Conservation (phyloP, 345 rosid species). For the Citrus cavaleriei region DNA sequence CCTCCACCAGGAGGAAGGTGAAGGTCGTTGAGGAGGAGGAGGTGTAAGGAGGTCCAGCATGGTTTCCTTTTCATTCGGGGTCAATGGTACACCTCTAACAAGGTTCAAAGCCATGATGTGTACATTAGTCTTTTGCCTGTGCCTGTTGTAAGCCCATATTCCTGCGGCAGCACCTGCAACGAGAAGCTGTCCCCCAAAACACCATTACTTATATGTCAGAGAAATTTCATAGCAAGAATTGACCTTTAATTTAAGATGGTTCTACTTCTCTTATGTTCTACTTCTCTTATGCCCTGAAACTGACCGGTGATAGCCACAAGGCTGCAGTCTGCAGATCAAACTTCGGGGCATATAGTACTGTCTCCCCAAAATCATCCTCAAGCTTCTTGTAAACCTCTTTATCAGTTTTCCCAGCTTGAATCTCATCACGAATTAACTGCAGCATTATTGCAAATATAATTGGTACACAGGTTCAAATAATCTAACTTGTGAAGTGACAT, state of each 20-base stretch:
- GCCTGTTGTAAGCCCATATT: conserved; percentile 64
- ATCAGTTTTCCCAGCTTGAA: conserved; percentile 77
- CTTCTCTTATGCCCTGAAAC: conserved; percentile 23
- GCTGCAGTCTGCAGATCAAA: conserved; percentile 93
- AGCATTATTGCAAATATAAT: conserved; percentile 5
- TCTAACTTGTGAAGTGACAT: neutral
- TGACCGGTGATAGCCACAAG: conserved; percentile 86
- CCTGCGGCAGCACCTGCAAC: conserved; percentile 74
- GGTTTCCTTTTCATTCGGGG: conserved; percentile 79
- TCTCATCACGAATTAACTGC: conserved; percentile 93
- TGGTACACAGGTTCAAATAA: neutral
- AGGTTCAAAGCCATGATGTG: conserved; percentile 87
- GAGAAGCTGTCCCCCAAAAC: conserved; percentile 37
- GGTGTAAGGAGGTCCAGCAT: conserved; percentile 87
- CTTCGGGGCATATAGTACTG: conserved; percentile 89
- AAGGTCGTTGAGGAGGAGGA: conserved; percentile 45
- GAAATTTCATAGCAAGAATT: conserved; percentile 12
- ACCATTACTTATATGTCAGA: conserved; percentile 2
- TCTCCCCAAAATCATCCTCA: conserved; percentile 92
- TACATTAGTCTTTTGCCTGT: conserved; percentile 66
- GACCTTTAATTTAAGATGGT: neutral
- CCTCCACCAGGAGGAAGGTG: conserved; percentile 52
- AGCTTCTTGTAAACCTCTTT: conserved; percentile 90
- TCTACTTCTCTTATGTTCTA: neutral
- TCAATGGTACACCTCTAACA: conserved; percentile 75